Base-by-base conservation (phyloP, 2,329 filamentous ascomycete species). In the Aspergillus floridensis region DNA sequence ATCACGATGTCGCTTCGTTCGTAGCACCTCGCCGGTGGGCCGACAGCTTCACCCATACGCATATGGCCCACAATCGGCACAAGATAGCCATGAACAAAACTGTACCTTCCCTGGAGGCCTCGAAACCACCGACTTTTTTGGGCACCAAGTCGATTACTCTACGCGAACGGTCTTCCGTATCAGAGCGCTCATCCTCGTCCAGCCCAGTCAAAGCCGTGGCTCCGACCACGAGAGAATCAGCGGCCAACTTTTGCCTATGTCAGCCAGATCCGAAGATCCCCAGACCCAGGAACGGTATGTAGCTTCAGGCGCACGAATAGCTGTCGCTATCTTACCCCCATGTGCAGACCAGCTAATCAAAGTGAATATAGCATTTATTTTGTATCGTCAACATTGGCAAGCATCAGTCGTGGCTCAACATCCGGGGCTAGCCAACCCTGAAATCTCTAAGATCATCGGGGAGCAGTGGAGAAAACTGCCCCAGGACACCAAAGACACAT, bases 371-470 rank as follows among this genome's bases (percentile, higher is more conserved):
- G 95, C 93, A 53, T 99, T 99, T 79, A 99, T 99, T 66, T 83
- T 99, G 68, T 99, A 96, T 80, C 92, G 95, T 44, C 93, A 98
- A 74, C 90, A 96, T 74, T 89, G 95, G 70, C 93, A 98, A 76
- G 87, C 90, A 19, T 82, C 86, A 52, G 91, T 98, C 53, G 89
- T 93, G 41, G 83, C 87, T 56, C 84, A 91, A 67, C 86, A 97
- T 70, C 93, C 93, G n/a, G 90, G 92, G 49, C 85, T 97, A 65
- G 88, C 93, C 49, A 98, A 98, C 76, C 93, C 93, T 3, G 92
- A 97, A 55, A 96, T 98, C 68, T 97, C 93, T 65, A 97, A 97
- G 77, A 96, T 98, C 68, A 96, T 98, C 67, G 93, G 93, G 55
- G 86, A 92, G 74, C 89, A 93, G 84, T 99, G 95, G 95, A 87